phyloP scores from a whole-genome alignment of 768 basidiomycete genomes.

The Trametes cingulata region DNA sequence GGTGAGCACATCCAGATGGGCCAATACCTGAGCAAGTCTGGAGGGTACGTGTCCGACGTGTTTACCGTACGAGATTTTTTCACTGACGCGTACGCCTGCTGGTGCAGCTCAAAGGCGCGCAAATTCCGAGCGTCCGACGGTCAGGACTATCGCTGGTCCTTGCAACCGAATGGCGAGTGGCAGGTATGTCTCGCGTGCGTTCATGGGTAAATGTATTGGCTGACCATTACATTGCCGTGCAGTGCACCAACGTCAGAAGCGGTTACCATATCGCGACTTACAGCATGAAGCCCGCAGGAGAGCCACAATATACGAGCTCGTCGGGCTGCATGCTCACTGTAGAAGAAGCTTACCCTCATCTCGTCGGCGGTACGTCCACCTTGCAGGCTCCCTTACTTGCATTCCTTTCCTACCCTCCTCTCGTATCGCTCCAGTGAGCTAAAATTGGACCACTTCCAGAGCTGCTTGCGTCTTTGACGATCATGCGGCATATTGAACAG shows the following conservation, averaged over 20 bases:
- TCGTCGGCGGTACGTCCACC: constrained; percentile 52
- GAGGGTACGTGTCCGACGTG: constrained; percentile 37
- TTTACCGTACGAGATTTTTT: background rate
- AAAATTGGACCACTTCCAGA: constrained; percentile 39
- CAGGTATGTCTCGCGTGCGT: constrained; percentile 43
- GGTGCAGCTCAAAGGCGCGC: constrained; percentile 44
- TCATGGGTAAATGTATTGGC: background rate
- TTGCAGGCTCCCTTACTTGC: background rate
- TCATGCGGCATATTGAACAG: constrained; percentile 62
- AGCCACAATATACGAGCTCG: constrained; percentile 53
- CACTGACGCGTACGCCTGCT: constrained; percentile 5
- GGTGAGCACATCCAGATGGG: constrained; percentile 46
- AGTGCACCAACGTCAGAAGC: constrained; percentile 55
- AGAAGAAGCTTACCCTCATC: constrained; percentile 57
- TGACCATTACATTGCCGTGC: background rate
- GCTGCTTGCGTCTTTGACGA: constrained; percentile 57
- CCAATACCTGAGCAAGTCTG: constrained; percentile 49
- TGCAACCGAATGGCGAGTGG: constrained; percentile 61
- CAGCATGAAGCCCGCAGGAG: constrained; percentile 53
- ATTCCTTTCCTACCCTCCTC: background rate
- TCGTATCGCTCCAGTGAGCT: background rate
- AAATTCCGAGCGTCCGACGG: constrained; percentile 62
- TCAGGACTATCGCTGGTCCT: constrained; percentile 62
- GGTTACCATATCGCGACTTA: constrained; percentile 62
- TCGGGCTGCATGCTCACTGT: constrained; percentile 66